Evolutionary conservation across 2,329 filamentous ascomycete genomes (phyloP), one percentile per base, ranked within the genome.

Genomic region (Lachnellula occidentalis): DNA sequence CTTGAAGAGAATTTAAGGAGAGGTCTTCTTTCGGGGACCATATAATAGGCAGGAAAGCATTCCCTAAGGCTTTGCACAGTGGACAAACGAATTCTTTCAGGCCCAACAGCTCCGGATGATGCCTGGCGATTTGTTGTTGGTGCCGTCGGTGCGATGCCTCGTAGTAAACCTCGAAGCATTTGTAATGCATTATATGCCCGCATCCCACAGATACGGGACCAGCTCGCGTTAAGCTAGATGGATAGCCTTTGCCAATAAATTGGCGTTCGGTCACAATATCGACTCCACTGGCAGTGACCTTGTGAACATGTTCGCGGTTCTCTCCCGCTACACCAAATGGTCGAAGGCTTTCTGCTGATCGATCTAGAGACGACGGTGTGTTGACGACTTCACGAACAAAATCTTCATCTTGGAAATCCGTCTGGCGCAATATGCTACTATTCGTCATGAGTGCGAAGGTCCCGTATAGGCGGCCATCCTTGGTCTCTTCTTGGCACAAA

Each of bases 141-240:
- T 99, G 95, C 39, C 94, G 83, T 57, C 92, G 81, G 51, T 86
- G 79, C 0, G 90, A 95, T 4, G 92, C 90, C 45, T 88, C 83
- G 61, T 90, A 87, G 67, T 97, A 99, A 41, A 88, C 82, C 66
- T 96, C 91, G 68, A 99, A 99, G 72, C 94, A 99, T 62, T 82
- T 85, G 69, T 89, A 97, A 70, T 99, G 94, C 94, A 99, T 99
- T 66, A 99, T 95, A 70, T 99, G 94, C 2, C 94, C 94, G 71
- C 94, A 99, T 9, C 92, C 90, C 36, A 88, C 89, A 11, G 92
- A 89, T 1, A 97, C 87, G 0, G 92, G 88, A 0, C 92, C 94
- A 17, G 81, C 77, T 27, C 80, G 78, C 34, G 83, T 83, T 41
- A 83, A 78, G 9, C 79, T 76, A 6, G 84, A 78, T 2, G 90